A percentile compares a stretch with the other conserved stretches of the same genome.
phyloP scores from a whole-genome alignment of 2,329 filamentous ascomycete genomes.

The Fusarium sp. region DNA sequence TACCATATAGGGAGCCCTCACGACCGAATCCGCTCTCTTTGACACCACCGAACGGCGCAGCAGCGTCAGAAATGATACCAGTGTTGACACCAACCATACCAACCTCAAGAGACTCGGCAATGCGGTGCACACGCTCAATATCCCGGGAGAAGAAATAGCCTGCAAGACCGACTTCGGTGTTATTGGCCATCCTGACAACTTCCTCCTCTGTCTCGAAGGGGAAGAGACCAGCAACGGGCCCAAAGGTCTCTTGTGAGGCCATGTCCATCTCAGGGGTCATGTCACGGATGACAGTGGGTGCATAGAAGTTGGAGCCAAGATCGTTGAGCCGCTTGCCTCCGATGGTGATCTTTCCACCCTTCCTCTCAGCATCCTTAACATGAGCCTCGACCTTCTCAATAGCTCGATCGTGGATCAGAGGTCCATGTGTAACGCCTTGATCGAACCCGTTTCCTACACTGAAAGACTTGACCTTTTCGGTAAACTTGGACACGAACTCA shows the following conservation, averaged over 20 bases:
- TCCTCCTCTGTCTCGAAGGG: slow-evolving; percentile 89
- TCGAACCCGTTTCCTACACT: slow-evolving; percentile 80
- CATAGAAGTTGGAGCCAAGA: slow-evolving; percentile 86
- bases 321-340: slow-evolving; percentile 80
- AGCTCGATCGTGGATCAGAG: slow-evolving; percentile 86
- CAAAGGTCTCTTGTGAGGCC: slow-evolving; percentile 91
- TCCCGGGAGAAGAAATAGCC: slow-evolving; percentile 89
- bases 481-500: slow-evolving; percentile 73
- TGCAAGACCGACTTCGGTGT: slow-evolving; percentile 84
- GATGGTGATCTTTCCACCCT: slow-evolving; percentile 78
- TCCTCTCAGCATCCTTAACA: slow-evolving; percentile 79
- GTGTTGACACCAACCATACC: slow-evolving; percentile 91
- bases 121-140: slow-evolving; percentile 66
- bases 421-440: slow-evolving; percentile 78
- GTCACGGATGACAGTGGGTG: slow-evolving; percentile 87
- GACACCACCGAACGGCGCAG: slow-evolving; percentile 77
- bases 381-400: slow-evolving; percentile 81
- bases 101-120: slow-evolving; percentile 78
- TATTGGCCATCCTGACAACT: slow-evolving; percentile 85
- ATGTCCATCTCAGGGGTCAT: slow-evolving; percentile 89
- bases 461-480: slow-evolving; percentile 77
- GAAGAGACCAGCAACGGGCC: slow-evolving; percentile 90
- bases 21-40: slow-evolving; percentile 85
- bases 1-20: slow-evolving; percentile 80
- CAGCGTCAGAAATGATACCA: slow-evolving; percentile 69